phyloP scores from a whole-genome alignment of 2,329 filamentous ascomycete species.

The Ophiostoma montium region DNA sequence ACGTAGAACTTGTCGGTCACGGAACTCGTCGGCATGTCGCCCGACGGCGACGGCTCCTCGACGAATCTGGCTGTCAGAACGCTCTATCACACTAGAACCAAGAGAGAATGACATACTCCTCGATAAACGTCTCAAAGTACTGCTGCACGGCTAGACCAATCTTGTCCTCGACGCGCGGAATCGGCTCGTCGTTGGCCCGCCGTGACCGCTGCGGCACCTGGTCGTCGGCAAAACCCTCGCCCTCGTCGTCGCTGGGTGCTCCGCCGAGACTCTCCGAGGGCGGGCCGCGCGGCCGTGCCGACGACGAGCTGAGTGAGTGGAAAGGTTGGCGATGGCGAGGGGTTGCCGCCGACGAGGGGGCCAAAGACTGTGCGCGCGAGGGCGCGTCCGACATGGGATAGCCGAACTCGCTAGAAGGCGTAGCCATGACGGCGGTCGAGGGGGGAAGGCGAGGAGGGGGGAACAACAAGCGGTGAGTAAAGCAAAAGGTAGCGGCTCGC shows the following conservation, averaged over 20 bases:
- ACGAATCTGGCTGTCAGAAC: constrained; percentile 38
- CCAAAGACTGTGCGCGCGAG: constrained; percentile 21
- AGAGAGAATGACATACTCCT: constrained; percentile 41
- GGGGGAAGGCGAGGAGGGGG: neutral
- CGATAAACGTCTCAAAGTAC: constrained; percentile 67
- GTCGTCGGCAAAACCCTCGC: constrained; percentile 49
- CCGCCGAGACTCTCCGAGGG: constrained; percentile 47
- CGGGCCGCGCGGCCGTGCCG: constrained; percentile 40
- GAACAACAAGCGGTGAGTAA: neutral
- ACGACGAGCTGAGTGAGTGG: constrained; percentile 33
- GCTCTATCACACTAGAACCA: neutral
- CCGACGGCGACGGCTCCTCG: constrained; percentile 52
- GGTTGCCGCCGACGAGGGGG: constrained; percentile 21
- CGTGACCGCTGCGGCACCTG: constrained; percentile 41
- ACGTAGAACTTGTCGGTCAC: constrained; percentile 69
- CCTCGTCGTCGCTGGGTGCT: constrained; percentile 44
- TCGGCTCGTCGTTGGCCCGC: constrained; percentile 31
- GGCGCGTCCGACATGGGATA: constrained; percentile 43
- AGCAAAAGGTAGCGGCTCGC: neutral
- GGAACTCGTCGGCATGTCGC: constrained; percentile 51
- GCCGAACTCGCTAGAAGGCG: constrained; percentile 39
- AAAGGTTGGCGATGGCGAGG: constrained; percentile 25
- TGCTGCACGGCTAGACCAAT: constrained; percentile 62
- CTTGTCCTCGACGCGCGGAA: constrained; percentile 62
- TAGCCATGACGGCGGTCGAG: constrained; percentile 26